phyloP scores from a whole-genome alignment of 2,329 filamentous ascomycete species.

The Davidsoniella eucalypti region DNA sequence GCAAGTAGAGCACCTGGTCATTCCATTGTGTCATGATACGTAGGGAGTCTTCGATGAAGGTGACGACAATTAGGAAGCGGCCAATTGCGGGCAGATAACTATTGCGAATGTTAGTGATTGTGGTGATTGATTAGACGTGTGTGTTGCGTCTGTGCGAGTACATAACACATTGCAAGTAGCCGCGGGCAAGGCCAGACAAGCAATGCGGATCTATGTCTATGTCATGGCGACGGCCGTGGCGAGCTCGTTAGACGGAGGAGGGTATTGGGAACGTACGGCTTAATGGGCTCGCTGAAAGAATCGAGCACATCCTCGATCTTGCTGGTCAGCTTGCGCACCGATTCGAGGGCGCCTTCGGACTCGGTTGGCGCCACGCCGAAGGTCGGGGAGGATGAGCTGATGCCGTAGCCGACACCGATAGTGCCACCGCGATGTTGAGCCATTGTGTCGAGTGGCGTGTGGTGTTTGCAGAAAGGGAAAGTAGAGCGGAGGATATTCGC shows the following conservation, averaged over 20 bases:
- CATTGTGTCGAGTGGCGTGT: conserved; percentile 16
- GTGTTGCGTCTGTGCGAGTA: not conserved
- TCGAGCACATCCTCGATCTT: conserved; percentile 95
- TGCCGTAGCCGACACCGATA: conserved; percentile 54
- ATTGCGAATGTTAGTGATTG: conserved; percentile 12
- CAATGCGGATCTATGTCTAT: no score
- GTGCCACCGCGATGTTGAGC: conserved; percentile 36
- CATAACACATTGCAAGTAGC: not conserved
- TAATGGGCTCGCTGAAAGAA: conserved; percentile 72
- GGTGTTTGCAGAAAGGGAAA: not conserved
- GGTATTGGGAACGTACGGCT: conserved; percentile 54
- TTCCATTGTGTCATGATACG: conserved; percentile 95
- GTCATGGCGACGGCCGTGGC: not conserved
- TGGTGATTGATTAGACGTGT: not conserved
- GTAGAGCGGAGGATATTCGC: not conserved
- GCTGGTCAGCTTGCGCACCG: conserved; percentile 86
- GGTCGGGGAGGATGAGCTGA: conserved; percentile 51
- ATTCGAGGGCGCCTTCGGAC: conserved; percentile 65
- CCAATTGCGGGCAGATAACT: conserved; percentile 92
- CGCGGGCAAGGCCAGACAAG: not conserved
- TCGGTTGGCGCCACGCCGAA: conserved; percentile 43
- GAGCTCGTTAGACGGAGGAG: not conserved
- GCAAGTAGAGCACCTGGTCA: conserved; percentile 85
- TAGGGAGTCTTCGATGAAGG: conserved; percentile 90
- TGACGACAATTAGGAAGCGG: conserved; percentile 93